Conservation (phyloP, 306 rosid species). For the Styphnolobium japonicum region DNA sequence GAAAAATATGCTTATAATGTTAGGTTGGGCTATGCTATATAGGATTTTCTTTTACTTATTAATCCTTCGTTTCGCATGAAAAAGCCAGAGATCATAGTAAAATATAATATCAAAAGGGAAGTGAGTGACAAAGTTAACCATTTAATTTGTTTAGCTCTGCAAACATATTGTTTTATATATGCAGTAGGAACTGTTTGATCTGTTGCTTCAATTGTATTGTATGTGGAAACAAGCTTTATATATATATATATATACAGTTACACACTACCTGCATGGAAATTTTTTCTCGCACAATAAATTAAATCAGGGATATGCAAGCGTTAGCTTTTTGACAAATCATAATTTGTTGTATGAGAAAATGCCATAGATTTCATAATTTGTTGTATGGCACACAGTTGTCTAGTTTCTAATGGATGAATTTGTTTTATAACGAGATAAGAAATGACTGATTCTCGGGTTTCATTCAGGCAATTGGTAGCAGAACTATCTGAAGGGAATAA, state of each 20-base stretch:
- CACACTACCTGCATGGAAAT: background rate
- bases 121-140: background rate
- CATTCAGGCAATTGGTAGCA: background rate
- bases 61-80: constrained; percentile 77
- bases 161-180: constrained; percentile 20
- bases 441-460: too few relatives aligned
- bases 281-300: background rate
- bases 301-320: background rate
- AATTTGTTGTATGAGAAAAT: too few relatives aligned
- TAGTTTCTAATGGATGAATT: background rate
- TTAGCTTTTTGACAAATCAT: background rate
- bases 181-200: background rate
- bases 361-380: too few relatives aligned
- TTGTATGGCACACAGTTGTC: too few relatives aligned
- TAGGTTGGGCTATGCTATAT: constrained; percentile 78
- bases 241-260: too few relatives aligned
- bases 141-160: constrained; percentile 24
- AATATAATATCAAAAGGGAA: background rate
- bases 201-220: constrained; percentile 25
- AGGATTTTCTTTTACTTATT: constrained; percentile 80
- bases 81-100: constrained; percentile 76
- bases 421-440: background rate
- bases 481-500: background rate
- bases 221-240: background rate
- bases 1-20: constrained; percentile 58